phyloP scores from a whole-genome alignment of 805 yeast species.

The Candida awuae region DNA sequence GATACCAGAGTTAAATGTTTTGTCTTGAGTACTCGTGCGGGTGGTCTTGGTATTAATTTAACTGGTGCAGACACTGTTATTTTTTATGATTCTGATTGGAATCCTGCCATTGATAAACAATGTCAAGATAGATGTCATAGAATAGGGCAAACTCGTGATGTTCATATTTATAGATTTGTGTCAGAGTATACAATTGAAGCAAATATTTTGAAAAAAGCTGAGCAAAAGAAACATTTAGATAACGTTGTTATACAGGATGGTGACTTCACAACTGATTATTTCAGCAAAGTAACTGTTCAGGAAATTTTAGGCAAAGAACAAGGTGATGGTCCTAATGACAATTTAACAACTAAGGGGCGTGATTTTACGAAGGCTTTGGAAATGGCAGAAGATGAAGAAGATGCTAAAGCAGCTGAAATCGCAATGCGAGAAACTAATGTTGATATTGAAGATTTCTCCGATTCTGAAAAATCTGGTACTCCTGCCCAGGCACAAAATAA shows the following conservation, averaged over 20 bases:
- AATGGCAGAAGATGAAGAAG: conserved; percentile 93
- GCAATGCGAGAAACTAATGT: conserved; percentile 82
- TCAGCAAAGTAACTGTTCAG: conserved; percentile 76
- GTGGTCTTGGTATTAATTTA: conserved; percentile 94
- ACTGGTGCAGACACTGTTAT: conserved; percentile 99
- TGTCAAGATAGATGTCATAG: conserved; percentile 99
- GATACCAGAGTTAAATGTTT: conserved; percentile 85
- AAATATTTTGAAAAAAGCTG: conserved; percentile 86
- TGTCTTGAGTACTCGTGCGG: conserved; percentile 90
- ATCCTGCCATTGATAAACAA: conserved; percentile 98
- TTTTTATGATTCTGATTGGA: conserved; percentile 98
- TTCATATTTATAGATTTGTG: conserved; percentile 92
- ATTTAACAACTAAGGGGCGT: conserved; percentile 29
- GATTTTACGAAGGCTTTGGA: conserved; percentile 47
- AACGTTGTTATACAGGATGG: conserved; percentile 96
- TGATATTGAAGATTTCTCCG: conserved; percentile 81
- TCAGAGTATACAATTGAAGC: conserved; percentile 95
- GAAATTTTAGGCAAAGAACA: conserved; percentile 66
- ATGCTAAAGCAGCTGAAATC: conserved; percentile 77
- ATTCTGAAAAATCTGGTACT: conserved; percentile 27
- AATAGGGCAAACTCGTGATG: conserved; percentile 97
- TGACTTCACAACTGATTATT: conserved; percentile 95
- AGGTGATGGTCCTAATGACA: conserved; percentile 33
- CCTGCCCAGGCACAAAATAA: not conserved
- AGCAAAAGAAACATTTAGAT: conserved; percentile 88